Conservation (phyloP, 495 filamentous ascomycete genomes). For the Schizothecium vesticola region DNA sequence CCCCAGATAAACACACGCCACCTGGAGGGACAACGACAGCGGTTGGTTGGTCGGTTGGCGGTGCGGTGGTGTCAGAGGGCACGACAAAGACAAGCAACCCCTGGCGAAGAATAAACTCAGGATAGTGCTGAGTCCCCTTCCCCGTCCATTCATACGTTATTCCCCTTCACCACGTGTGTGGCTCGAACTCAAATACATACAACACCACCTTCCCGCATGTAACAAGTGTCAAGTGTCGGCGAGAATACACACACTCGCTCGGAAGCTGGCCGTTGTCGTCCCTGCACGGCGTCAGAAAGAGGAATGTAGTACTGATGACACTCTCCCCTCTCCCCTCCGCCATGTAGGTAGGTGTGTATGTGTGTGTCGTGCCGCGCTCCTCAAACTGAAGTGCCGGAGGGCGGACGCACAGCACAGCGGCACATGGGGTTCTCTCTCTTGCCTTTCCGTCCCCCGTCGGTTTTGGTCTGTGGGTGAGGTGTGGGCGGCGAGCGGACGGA, state of each 20-base stretch:
- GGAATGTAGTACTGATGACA: not conserved
- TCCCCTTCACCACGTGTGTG: not conserved
- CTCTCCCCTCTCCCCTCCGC: not conserved
- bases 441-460: not conserved
- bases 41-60: not conserved
- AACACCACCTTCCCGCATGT: not conserved
- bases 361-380: not conserved
- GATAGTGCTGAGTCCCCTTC: not conserved
- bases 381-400: not conserved
- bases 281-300: not conserved
- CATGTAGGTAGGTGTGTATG: not conserved
- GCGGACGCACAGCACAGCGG: not conserved
- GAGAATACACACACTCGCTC: not conserved
- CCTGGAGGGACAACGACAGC: not conserved
- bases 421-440: too few species aligned
- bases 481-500: not conserved
- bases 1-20: not conserved
- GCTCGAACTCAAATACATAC: not conserved
- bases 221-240: not conserved
- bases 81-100: not conserved
- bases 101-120: not conserved
- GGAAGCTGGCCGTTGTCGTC: not conserved
- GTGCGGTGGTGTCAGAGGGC: not conserved
- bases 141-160: not conserved
- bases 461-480: not conserved